phyloP scores from a whole-genome alignment of 2,329 filamentous ascomycete genomes.

The Calycina marina region DNA sequence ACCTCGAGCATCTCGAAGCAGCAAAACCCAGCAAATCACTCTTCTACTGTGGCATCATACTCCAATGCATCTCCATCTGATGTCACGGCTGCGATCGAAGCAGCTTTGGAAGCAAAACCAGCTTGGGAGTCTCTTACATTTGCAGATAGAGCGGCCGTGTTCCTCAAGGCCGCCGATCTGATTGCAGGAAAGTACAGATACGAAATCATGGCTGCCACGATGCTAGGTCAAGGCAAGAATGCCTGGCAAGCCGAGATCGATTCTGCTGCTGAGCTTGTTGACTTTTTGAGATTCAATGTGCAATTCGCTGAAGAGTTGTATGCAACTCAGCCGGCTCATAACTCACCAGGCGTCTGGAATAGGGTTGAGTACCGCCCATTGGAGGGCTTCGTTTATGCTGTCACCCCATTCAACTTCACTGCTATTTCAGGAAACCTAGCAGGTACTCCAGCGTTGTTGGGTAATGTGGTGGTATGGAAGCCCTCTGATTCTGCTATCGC shows the following conservation, averaged over 20 bases:
- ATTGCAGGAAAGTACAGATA: slow-evolving; percentile 86
- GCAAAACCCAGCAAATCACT: slow-evolving; percentile 70
- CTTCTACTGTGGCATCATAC: slow-evolving; percentile 64
- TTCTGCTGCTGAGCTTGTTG: slow-evolving; percentile 76
- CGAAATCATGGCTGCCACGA: slow-evolving; percentile 89
- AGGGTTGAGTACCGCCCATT: slow-evolving; percentile 77
- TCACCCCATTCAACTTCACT: slow-evolving; percentile 94
- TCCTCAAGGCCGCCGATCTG: slow-evolving; percentile 89
- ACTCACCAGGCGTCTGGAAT: slow-evolving; percentile 81
- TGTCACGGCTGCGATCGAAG: slow-evolving; percentile 36
- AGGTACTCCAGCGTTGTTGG: slow-evolving; percentile 71
- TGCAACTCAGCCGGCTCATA: slow-evolving; percentile 69
- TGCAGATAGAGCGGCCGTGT: slow-evolving; percentile 78
- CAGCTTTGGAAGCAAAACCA: slow-evolving; percentile 39
- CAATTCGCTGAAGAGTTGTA: slow-evolving; percentile 89
- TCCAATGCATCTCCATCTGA: slow-evolving; percentile 66
- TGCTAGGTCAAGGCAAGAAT: slow-evolving; percentile 95
- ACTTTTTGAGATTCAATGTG: slow-evolving; percentile 90
- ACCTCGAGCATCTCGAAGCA: slow-evolving; percentile 54
- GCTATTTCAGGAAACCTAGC: slow-evolving; percentile 82
- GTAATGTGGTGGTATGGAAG: slow-evolving; percentile 94
- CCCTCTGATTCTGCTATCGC: slow-evolving; percentile 75
- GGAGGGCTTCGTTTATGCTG: slow-evolving; percentile 88
- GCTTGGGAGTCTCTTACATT: slow-evolving; percentile 81
- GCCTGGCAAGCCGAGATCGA: slow-evolving; percentile 98